These are phyloP conservation scores for Thielaviopsis punctulata DNA, from an alignment of 2,329 filamentous ascomycete species.

Conservation along the genomic window DNA sequence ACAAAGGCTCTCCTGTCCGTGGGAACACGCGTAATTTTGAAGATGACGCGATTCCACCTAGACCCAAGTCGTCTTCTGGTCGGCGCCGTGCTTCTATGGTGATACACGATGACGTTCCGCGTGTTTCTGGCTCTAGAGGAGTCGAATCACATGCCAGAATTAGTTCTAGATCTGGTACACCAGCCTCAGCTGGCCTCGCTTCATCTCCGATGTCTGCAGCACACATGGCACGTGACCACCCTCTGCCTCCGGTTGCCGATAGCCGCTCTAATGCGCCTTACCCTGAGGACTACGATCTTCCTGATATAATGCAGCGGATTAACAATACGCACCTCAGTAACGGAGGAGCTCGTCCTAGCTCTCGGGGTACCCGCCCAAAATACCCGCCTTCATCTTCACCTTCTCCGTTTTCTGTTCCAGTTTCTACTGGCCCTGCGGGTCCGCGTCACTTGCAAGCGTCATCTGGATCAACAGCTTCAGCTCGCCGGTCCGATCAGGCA, in stretches of 20 bases:
- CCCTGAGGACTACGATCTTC: slow-evolving; percentile 21
- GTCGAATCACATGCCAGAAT: slow-evolving; percentile 4
- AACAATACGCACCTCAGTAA: slow-evolving; percentile 12
- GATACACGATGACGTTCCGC: slow-evolving; percentile 6
- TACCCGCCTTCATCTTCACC: slow-evolving; percentile 2
- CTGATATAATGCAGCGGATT: slow-evolving; percentile 11
- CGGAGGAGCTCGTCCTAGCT: slow-evolving; percentile 1
- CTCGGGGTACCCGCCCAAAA: slow-evolving; percentile 6
- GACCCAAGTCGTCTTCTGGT: slow-evolving; percentile 8
- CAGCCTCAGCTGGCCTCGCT: slow-evolving; percentile 1
- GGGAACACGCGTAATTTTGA: neutral
- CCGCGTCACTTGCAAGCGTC: slow-evolving; percentile 15
- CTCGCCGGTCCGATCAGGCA: slow-evolving; percentile 3
- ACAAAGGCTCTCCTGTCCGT: slow-evolving; percentile 5
- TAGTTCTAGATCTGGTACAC: slow-evolving; percentile 3
- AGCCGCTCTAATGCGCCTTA: slow-evolving; percentile 17
- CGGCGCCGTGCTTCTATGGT: slow-evolving; percentile 5
- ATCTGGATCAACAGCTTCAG: slow-evolving; percentile 1
- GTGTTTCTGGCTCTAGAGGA: slow-evolving; percentile 5
- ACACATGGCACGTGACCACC: neutral
- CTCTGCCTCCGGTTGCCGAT: neutral
- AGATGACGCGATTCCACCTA: neutral
- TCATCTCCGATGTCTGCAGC: slow-evolving; percentile 9
- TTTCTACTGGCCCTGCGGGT: slow-evolving; percentile 12
- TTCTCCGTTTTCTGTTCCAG: neutral